Evolutionary conservation across 75 land plant genomes (phyloP).

Genomic region (Selaginella moellendorffii): DNA sequence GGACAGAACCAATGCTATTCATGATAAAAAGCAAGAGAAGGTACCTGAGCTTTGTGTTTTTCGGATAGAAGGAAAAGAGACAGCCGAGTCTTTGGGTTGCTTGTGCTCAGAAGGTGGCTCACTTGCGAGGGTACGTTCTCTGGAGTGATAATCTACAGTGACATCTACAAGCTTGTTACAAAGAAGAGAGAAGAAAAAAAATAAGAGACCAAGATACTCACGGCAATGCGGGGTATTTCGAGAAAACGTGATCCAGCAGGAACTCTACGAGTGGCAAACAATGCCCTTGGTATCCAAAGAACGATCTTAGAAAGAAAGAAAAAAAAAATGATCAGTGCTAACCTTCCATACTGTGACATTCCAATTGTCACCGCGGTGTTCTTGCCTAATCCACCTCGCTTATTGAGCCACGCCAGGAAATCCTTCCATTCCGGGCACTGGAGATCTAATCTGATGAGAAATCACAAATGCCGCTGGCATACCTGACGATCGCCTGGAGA

Average conservation of each 20-base stretch:
- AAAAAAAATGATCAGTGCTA: background rate
- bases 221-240: background rate
- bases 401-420: background rate
- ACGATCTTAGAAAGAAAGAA: too few species aligned
- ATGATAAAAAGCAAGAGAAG: background rate
- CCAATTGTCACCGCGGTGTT: background rate
- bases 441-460: too few species aligned
- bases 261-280: background rate
- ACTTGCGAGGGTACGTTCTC: slow-evolving; percentile 39
- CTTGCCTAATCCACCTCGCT: background rate
- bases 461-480: too few species aligned
- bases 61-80: slow-evolving; percentile 60
- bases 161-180: too few species aligned
- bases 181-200: background rate
- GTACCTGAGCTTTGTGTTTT: slow-evolving; percentile 53
- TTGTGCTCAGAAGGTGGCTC: slow-evolving; percentile 20
- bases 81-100: slow-evolving; percentile 41
- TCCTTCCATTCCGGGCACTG: background rate
- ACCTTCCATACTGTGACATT: background rate
- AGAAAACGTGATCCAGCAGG: background rate
- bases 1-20: background rate
- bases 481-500: too few species aligned
- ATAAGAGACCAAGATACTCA: background rate
- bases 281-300: too few species aligned
- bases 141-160: slow-evolving; percentile 59